Percentiles rank a stretch among this genome's conserved stretches.
phyloP scores from a whole-genome alignment of 371 early-diverging fungal species.

The Rhizopus delemar region DNA sequence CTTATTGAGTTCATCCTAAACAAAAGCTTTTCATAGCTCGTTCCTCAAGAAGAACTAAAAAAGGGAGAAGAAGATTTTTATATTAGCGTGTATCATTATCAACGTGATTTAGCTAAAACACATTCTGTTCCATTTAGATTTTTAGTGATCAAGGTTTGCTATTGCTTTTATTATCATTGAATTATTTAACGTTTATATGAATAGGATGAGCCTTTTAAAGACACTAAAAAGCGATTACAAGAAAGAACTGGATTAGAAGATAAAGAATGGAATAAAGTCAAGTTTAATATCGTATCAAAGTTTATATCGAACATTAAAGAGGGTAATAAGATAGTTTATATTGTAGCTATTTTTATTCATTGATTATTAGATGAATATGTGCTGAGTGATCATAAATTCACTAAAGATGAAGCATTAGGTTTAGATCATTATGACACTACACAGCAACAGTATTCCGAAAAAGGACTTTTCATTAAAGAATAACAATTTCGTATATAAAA shows the following conservation, averaged over 20 bases:
- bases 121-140: constrained; percentile 83
- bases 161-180: neutral
- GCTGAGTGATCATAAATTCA: constrained; percentile 16
- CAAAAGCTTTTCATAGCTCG: constrained; percentile 37
- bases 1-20: neutral
- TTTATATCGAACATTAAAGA: constrained; percentile 29
- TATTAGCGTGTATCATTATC: constrained; percentile 70
- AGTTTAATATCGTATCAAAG: constrained; percentile 42
- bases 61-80: constrained; percentile 39
- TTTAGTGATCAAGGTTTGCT: constrained; percentile 46
- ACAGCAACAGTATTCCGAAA: constrained; percentile 5
- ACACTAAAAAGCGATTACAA: constrained; percentile 66
- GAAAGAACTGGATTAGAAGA: constrained; percentile 67
- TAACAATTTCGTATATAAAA: neutral
- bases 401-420: constrained; percentile 4
- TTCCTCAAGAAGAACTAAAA: constrained; percentile 56
- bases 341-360: constrained; percentile 35
- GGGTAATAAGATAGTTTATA: constrained; percentile 33
- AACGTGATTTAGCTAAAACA: constrained; percentile 55
- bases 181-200: neutral
- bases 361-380: constrained; percentile 38
- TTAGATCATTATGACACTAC: constrained; percentile 10
- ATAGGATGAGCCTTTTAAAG: constrained; percentile 62
- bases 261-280: constrained; percentile 75
- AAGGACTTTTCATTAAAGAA: constrained; percentile 11